Evolutionary conservation across 805 yeast species (phyloP).

Genomic region (Cyberlindnera euphorbiae): DNA sequence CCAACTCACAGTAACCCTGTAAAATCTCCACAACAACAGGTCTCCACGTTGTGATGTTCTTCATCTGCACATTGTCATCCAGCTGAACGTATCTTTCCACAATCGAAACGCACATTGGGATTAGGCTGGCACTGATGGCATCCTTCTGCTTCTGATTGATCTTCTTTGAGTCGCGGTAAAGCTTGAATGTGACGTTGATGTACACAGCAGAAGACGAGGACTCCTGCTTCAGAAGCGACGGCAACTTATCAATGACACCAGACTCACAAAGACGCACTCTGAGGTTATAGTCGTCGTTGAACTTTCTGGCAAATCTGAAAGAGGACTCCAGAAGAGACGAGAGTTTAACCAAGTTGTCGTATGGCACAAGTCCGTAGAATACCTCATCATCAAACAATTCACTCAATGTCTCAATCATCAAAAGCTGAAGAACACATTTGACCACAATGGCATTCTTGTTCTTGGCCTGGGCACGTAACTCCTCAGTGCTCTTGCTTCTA

Average conservation of each 20-base stretch:
- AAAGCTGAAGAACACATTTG: slow-evolving; percentile 84
- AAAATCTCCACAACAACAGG: slow-evolving; percentile 88
- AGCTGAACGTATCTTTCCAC: slow-evolving; percentile 64
- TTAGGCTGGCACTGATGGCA: slow-evolving; percentile 46
- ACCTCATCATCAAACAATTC: slow-evolving; percentile 70
- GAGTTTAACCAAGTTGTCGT: slow-evolving; percentile 53
- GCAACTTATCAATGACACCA: slow-evolving; percentile 87
- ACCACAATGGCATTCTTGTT: slow-evolving; percentile 77
- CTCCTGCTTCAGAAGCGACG: slow-evolving; percentile 89
- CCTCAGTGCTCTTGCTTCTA: slow-evolving; percentile 30
- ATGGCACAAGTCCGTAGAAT: slow-evolving; percentile 69
- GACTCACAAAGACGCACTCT: slow-evolving; percentile 88
- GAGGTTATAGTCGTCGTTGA: slow-evolving; percentile 84
- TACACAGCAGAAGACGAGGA: slow-evolving; percentile 85
- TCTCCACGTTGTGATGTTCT: slow-evolving; percentile 81
- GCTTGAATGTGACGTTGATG: slow-evolving; percentile 71
- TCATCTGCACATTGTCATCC: slow-evolving; percentile 69
- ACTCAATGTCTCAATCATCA: slow-evolving; percentile 80
- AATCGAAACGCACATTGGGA: slow-evolving; percentile 69
- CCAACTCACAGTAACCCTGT: slow-evolving; percentile 76
- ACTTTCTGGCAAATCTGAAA: slow-evolving; percentile 77
- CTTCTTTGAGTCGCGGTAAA: slow-evolving; percentile 64
- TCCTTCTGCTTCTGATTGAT: slow-evolving; percentile 42
- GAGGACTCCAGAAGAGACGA: slow-evolving; percentile 60
- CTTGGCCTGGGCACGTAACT: slow-evolving; percentile 40